These are phyloP conservation scores for Cladosporium velox DNA, from an alignment of 2,329 filamentous ascomycete species.

Conservation along the genomic window DNA sequence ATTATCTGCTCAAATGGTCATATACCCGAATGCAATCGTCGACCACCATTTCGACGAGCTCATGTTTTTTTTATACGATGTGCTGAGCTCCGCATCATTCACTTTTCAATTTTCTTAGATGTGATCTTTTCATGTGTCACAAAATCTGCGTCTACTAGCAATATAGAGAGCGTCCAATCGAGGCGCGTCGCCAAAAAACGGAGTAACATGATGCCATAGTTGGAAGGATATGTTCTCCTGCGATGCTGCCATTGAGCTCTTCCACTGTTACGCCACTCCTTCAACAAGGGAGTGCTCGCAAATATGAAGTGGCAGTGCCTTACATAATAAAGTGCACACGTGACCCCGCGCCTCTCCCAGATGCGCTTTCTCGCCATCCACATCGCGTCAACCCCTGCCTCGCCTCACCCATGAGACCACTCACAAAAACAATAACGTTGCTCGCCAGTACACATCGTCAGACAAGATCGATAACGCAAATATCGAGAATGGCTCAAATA, in stretches of 20 bases:
- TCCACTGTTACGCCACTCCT: not conserved
- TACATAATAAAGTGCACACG: conserved; percentile 1
- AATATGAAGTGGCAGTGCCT: not conserved
- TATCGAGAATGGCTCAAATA: conserved; percentile 22
- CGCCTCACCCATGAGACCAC: not conserved
- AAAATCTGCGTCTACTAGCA: not conserved
- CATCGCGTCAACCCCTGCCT: not conserved
- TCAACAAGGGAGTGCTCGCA: not conserved
- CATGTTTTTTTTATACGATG: conserved; percentile 11
- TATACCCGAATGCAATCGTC: conserved; percentile 21
- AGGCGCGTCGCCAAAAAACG: not conserved
- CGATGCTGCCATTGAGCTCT: not conserved
- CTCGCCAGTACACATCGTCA: not conserved
- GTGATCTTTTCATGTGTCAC: not conserved
- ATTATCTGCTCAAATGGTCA: conserved; percentile 17
- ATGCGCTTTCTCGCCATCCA: conserved; percentile 2
- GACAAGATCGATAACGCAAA: not conserved
- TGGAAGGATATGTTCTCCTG: not conserved
- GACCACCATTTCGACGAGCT: conserved; percentile 22
- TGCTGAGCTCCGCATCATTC: conserved; percentile 4
- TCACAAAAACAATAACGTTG: not conserved
- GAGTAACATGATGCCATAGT: not conserved
- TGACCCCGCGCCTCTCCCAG: conserved; percentile 2
- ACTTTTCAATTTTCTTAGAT: not conserved
- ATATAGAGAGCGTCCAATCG: not conserved